Percentiles rank a stretch among this genome's conserved stretches.
phyloP scores from a whole-genome alignment of 139 green algal species.

The Picochlorum sp. region DNA sequence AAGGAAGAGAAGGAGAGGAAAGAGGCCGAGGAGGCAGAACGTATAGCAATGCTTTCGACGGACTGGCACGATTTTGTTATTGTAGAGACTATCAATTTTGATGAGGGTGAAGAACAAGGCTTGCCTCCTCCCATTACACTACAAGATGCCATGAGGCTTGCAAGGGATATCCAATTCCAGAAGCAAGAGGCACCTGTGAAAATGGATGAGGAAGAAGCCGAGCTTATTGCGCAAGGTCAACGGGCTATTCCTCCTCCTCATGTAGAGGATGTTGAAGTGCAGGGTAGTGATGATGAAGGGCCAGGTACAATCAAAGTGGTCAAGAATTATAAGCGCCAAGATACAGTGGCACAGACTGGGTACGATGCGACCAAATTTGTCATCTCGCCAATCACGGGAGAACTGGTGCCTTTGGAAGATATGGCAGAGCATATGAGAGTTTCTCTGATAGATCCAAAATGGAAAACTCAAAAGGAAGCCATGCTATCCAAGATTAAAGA shows the following conservation, averaged over 20 bases:
- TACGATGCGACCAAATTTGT: conserved; percentile 48
- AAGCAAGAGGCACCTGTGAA: conserved; percentile 20
- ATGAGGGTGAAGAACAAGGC: conserved; percentile 78
- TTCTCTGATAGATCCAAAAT: conserved; percentile 85
- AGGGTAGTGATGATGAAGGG: conserved; percentile 36
- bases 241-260: neutral
- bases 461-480: conserved; percentile 83
- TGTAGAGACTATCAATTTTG: conserved; percentile 95
- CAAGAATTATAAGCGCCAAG: conserved; percentile 78
- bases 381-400: conserved; percentile 93
- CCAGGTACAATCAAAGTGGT: conserved; percentile 63
- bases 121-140: conserved; percentile 79
- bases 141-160: conserved; percentile 57
- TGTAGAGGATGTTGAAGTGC: conserved; percentile 39
- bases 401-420: conserved; percentile 62
- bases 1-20: conserved; percentile 57
- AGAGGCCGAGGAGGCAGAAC: conserved; percentile 76
- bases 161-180: conserved; percentile 12
- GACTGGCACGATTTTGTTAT: conserved; percentile 98
- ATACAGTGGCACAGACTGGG: conserved; percentile 16
- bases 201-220: conserved; percentile 86
- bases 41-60: conserved; percentile 76
- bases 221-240: conserved; percentile 53
- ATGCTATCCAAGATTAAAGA: conserved; percentile 87
- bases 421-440: conserved; percentile 90